phyloP scores from a whole-genome alignment of 1,284 basidiomycete species.

The Ganoderma sinense region DNA sequence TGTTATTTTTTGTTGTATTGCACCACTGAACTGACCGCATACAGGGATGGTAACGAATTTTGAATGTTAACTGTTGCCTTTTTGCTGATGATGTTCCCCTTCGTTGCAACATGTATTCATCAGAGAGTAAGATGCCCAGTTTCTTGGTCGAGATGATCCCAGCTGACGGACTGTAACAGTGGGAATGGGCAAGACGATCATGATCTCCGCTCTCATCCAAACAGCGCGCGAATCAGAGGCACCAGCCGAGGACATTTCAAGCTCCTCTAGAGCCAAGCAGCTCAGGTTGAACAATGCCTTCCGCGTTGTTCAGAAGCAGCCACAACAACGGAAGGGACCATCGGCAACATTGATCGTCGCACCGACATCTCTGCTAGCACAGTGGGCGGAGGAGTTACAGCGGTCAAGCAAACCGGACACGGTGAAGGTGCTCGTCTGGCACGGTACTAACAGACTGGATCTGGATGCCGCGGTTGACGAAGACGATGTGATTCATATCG shows the following conservation, averaged over 20 bases:
- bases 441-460: constrained; percentile 84
- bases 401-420: constrained; percentile 76
- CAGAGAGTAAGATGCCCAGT: constrained; percentile 53
- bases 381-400: constrained; percentile 92
- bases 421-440: constrained; percentile 81
- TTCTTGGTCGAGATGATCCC: neutral
- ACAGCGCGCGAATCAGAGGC: constrained; percentile 64
- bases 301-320: constrained; percentile 44
- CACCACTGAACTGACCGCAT: neutral
- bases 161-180: constrained; percentile 49
- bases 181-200: constrained; percentile 99
- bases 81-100: neutral
- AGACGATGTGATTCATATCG: constrained; percentile 63
- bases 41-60: constrained; percentile 38
- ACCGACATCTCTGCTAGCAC: constrained; percentile 89
- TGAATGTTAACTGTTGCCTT: constrained; percentile 1
- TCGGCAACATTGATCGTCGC: constrained; percentile 90
- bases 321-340: constrained; percentile 36
- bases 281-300: constrained; percentile 70
- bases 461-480: constrained; percentile 54
- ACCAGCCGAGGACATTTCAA: constrained; percentile 38
- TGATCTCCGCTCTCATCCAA: constrained; percentile 93
- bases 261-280: constrained; percentile 57
- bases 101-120: no score
- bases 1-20: neutral